A percentile compares a stretch with the other conserved stretches of the same genome.
Evolutionary conservation across 768 basidiomycete species (phyloP).

Genomic region (Daedalea quercina): DNA sequence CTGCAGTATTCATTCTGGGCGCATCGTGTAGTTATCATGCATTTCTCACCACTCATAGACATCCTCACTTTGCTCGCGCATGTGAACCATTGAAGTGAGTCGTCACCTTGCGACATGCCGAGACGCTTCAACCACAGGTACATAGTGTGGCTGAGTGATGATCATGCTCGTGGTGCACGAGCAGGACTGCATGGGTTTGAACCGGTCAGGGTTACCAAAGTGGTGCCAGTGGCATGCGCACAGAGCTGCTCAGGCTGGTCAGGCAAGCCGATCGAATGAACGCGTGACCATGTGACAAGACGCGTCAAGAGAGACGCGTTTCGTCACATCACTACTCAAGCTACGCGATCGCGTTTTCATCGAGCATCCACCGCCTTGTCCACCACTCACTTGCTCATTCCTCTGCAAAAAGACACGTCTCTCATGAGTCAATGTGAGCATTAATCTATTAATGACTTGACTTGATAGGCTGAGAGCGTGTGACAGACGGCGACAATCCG

Average conservation of each 20-base stretch:
- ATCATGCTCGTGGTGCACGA: too few species aligned
- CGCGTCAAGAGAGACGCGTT: constrained; percentile 9
- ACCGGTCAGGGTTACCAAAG: too few species aligned
- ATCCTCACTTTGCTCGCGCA: background rate
- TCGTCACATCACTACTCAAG: background rate
- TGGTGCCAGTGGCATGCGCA: too few species aligned
- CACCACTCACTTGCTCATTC: background rate
- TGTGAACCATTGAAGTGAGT: background rate
- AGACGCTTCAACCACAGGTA: too few species aligned
- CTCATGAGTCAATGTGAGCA: constrained; percentile 42
- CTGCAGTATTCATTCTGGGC: background rate
- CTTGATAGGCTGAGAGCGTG: too few species aligned
- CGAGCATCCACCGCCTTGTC: constrained; percentile 1
- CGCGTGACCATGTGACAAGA: constrained; percentile 2
- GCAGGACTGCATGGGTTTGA: too few species aligned
- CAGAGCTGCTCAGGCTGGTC: too few species aligned
- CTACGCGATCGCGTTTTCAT: too few species aligned
- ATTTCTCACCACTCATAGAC: constrained; percentile 16
- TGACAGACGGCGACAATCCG: constrained; percentile 26
- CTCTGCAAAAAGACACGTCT: background rate
- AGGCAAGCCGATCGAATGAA: too few species aligned
- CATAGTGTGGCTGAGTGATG: too few species aligned
- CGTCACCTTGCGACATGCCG: too few species aligned
- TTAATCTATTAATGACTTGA: too few species aligned
- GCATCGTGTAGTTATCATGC: background rate